Conservation (phyloP, 2,329 filamentous ascomycete species). For the Leptographium lundbergii region DNA sequence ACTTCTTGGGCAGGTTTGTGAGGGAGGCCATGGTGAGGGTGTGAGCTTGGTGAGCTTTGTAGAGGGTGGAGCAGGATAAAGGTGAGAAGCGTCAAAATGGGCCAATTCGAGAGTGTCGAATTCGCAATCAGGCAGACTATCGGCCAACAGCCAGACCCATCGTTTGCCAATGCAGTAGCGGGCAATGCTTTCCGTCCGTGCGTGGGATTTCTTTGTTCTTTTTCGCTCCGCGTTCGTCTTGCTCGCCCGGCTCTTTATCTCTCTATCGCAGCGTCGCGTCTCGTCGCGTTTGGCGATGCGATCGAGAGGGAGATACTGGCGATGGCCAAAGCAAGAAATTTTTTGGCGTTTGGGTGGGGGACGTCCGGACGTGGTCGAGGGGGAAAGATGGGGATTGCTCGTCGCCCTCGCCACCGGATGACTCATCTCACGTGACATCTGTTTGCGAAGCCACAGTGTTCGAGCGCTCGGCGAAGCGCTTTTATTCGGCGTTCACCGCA, state of each 20-base stretch:
- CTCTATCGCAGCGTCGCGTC: not conserved
- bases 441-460: not conserved
- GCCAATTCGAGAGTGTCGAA: not conserved
- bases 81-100: not conserved
- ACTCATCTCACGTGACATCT: not conserved
- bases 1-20: constrained; percentile 14
- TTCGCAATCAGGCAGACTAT: too few relatives aligned
- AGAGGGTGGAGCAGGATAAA: too few relatives aligned
- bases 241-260: not conserved
- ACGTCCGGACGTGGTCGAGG: not conserved
- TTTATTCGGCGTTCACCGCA: not conserved
- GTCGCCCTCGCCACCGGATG: not conserved
- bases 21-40: constrained; percentile 3
- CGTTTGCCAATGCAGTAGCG: too few relatives aligned
- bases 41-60: not conserved
- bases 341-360: not conserved
- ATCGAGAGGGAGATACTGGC: not conserved
- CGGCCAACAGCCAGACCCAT: too few relatives aligned
- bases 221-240: not conserved
- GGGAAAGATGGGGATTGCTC: not conserved
- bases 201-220: not conserved
- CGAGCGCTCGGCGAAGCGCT: not conserved
- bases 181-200: not conserved
- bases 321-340: not conserved
- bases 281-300: not conserved